Base-by-base conservation (phyloP, 2,329 filamentous ascomycete genomes). In the Fusarium solani-melongenae region DNA sequence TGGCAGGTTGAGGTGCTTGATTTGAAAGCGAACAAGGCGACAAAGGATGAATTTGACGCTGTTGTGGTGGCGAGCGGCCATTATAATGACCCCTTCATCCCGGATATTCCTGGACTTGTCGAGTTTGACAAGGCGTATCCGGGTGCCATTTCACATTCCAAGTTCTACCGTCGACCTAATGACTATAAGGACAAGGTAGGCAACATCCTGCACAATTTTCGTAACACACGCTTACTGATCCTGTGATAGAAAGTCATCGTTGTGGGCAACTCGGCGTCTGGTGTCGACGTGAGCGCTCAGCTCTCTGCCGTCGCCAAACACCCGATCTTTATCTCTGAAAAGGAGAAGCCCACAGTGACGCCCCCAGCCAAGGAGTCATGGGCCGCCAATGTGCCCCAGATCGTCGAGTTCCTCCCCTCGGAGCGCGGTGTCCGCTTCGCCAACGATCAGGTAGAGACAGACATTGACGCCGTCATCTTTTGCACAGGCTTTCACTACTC, bases 401-500 rank as follows among this genome's bases (percentile, higher is more conserved):
- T 91, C 60, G 82, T 84, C 2, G 88, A 76, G 78, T 89, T 79
- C 69, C 81, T 78, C 34, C 76, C 81, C 0, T 76, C 84, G 85
- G 70, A 86, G 83, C 27, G 84, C 83, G n/a, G 80, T 86, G 64
- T 94, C 0, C 85, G 87, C 38, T 93, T 96, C 66, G 84, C 87
- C 46, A 86, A 93, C 72, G 91, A 91, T 1, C 85, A 84, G 0
- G 78, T 92, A 9, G 92, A 94, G 78, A 82, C 82, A 2, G 84
- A 90, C 27, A 82, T 98, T 57, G 94, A 97, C 77, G 87, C 89
- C 0, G 84, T 97, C 12, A 79, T 98, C 17, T 98, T 95, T 81
- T 94, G 93, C 80, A 98, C 95, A 0, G 95, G 95, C 0, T 98
- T 96, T 79, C 89, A 96, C 69, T 97, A 94, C 83, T 90, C 92